phyloP scores from a whole-genome alignment of 768 basidiomycete genomes.

The Erythrobasidium yunnanense region DNA sequence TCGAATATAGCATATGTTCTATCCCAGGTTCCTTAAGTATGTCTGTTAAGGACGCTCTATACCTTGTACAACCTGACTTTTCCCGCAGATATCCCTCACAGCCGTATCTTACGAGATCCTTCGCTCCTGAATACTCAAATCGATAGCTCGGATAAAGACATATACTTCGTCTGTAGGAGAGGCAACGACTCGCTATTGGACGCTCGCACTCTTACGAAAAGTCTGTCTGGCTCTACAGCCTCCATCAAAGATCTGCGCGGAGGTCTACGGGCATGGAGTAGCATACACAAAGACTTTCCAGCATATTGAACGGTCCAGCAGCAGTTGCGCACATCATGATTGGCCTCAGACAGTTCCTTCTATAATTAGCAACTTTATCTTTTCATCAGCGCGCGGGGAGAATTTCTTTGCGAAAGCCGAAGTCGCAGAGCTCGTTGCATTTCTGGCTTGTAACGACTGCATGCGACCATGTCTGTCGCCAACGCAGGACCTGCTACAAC shows the following conservation, averaged over 20 bases:
- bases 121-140: slow-evolving; percentile 19
- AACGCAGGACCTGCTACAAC: neutral
- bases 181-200: slow-evolving; percentile 93
- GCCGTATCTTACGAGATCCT: slow-evolving; percentile 53
- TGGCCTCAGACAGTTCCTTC: no score
- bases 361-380: no score
- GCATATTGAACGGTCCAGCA: slow-evolving; percentile 57
- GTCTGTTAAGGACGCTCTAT: slow-evolving; percentile 35
- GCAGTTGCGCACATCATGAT: no score
- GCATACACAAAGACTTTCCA: slow-evolving; percentile 65
- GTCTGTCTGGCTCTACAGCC: slow-evolving; percentile 22
- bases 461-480: neutral
- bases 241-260: slow-evolving; percentile 53
- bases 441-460: neutral
- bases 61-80: neutral
- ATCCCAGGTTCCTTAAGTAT: slow-evolving; percentile 63
- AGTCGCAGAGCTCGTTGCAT: no score
- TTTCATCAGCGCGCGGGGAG: no score
- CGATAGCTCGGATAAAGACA: slow-evolving; percentile 39
- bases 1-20: slow-evolving; percentile 77
- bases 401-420: no score
- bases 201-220: slow-evolving; percentile 50
- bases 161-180: slow-evolving; percentile 65
- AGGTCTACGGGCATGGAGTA: slow-evolving; percentile 70
- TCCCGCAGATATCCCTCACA: slow-evolving; percentile 60